phyloP scores from a whole-genome alignment of 1,284 basidiomycete species.

The Uromyces viciae-fabae region DNA sequence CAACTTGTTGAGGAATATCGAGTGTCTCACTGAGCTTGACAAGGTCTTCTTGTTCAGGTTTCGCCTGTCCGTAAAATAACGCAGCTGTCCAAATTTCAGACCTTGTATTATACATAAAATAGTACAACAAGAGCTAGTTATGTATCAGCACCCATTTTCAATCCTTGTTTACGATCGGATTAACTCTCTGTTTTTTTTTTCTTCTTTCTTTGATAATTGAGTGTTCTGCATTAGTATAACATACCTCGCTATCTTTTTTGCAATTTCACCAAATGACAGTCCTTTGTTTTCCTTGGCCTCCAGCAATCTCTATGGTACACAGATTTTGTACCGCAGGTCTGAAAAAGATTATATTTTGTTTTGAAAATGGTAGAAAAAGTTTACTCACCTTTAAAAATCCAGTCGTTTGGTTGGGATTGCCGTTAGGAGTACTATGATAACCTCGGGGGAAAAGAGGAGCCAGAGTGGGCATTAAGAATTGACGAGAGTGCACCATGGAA shows the following conservation, averaged over 20 bases:
- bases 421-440: background rate
- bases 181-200: no score
- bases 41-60: constrained; percentile 32
- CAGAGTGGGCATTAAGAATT: no score
- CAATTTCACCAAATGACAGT: constrained; percentile 31
- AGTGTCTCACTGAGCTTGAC: constrained; percentile 4
- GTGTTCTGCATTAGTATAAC: background rate
- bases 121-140: no score
- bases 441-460: background rate
- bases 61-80: constrained; percentile 31
- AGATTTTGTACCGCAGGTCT: no score
- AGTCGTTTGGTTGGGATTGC: background rate
- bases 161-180: no score
- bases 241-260: constrained; percentile 24
- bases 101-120: no score
- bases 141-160: no score
- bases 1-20: constrained; percentile 14
- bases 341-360: no score
- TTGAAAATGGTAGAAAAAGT: no score
- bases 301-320: constrained; percentile 17
- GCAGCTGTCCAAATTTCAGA: constrained; percentile 39
- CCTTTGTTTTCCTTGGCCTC: constrained; percentile 10
- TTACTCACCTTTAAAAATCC: constrained; percentile 19
- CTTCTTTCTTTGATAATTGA: background rate
- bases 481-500: no score